Evolutionary conservation across 768 basidiomycete genomes (phyloP), one percentile per base, ranked within the genome.

Genomic region (Naganishia onofrii): DNA sequence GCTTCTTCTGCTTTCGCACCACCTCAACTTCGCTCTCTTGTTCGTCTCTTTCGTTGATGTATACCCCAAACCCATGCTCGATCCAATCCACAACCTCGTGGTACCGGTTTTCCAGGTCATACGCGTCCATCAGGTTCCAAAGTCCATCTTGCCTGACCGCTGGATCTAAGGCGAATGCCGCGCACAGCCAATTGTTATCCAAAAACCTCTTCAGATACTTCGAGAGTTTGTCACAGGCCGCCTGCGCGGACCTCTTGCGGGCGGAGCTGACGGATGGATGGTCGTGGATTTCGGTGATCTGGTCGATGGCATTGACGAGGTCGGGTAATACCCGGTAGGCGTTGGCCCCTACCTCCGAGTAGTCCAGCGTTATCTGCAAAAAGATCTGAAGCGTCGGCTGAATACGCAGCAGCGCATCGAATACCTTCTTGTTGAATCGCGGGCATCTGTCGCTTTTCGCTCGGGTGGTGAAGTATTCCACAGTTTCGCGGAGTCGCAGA

Each of bases 141-240:
- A 58, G 34, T 13, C 57, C 57, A 17, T 58, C 57, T 19, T 38
- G 21, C 34, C 57, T 34, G 34, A n/a, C 26, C 15, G 34, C 21
- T 4, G 57, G 57, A 21, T 58, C 57, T 28, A 31, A 38, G 8
- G 57, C 57, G 57, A 58, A 56, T 17, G 34, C 57, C 1, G 57
- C 57, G 34, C 57, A 58, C 12, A 38, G 34, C 57, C 32, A 58
- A 21, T 58, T 38, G 23, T 58, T 58, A 4, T 36, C 19, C 8
- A 38, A 21, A 21, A 58, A 58, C 34, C 9, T 38, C 2, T 36
- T 5, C 4, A 58, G 34, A 36, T 58, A 58, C 34, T 58, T 38
- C 7, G 13, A 17, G 8, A 58, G 26, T 28, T 58, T 58, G 13
- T 4, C 21, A 36, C n/a, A n/a, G 34, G 57, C 57, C 3, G 32